Base-by-base conservation (phyloP, 192 early-diverging fungal genomes). In the Bifiguratus adelaidae region DNA sequence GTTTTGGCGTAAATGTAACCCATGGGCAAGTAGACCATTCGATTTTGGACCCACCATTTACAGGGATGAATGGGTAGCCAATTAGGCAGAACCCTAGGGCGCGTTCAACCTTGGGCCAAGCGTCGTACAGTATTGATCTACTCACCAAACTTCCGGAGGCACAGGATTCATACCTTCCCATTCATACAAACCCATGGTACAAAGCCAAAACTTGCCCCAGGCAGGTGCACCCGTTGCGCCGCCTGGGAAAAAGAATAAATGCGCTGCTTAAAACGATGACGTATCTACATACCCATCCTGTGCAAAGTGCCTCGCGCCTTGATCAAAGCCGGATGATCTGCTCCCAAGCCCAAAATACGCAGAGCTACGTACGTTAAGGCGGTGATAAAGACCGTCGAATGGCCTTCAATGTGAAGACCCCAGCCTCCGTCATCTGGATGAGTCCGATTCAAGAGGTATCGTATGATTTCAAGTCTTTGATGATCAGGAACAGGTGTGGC, bases 201-300 rank as follows among this genome's bases (percentile, higher is more conserved):
- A 58, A 7, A 99, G 82, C 96, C 96, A 99, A 62, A 99, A 96
- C 61, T 99, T 99, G 16, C 94, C 96, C 96, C 96, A 99, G 20
- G 92, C 78, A 30, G 96, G 90, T 13, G 78, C 73, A 28, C 81
- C 88, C 2, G 67, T 63, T 13, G 96, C 90, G 29, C 92, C 86
- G 35, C 92, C 85, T 75, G n/a, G n/a, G n/a, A n/a, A n/a, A n/a
- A n/a, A n/a, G n/a, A n/a, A n/a, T n/a, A n/a, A n/a, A n/a, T n/a
- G n/a, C n/a, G n/a, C n/a, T n/a, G n/a, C n/a, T n/a, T n/a, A n/a
- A n/a, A n/a, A n/a, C n/a, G 8, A 13, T 21, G 8, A 7, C 8
- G 40, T 6, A 11, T 26, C 8, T 30, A 36, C 52, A 43, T 67
- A 76, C 81, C 89, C 24, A 95, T 69, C 48, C 67, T 64, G 60